Evolutionary conservation across 345 rosid genomes (phyloP).

Genomic region (Bruguiera sexangula): DNA sequence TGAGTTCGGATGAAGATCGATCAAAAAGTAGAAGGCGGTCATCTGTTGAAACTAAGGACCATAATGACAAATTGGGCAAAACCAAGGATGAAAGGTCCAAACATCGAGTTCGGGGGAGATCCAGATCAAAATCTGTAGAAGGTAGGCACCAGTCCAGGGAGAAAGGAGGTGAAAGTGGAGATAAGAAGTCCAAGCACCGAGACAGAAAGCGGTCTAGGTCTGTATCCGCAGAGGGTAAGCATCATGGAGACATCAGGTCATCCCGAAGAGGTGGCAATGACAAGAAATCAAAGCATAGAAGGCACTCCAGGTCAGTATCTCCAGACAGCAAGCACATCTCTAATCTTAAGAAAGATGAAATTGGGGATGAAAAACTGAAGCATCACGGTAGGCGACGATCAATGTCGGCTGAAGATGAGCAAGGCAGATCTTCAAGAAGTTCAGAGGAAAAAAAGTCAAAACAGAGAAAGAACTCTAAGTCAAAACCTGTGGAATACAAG

Average conservation of each 20-base stretch:
- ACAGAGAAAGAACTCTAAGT: constrained; percentile 37
- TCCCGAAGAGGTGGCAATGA: constrained; percentile 53
- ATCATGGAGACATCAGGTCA: constrained; percentile 42
- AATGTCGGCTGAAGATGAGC: constrained; percentile 43
- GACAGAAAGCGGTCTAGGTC: constrained; percentile 67
- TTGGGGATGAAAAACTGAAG: constrained; percentile 42
- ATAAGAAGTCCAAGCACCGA: constrained; percentile 49
- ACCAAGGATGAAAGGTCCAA: constrained; percentile 38
- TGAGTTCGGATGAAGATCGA: constrained; percentile 41
- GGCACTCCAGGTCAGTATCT: constrained; percentile 54
- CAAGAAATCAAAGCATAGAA: constrained; percentile 44
- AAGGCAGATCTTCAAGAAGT: constrained; percentile 32
- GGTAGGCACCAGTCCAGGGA: constrained; percentile 38
- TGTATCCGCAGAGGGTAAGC: constrained; percentile 51
- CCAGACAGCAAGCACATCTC: constrained; percentile 42
- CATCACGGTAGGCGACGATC: constrained; percentile 42
- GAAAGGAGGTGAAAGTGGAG: constrained; percentile 43
- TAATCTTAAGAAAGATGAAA: constrained; percentile 37
- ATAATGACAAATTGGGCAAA: constrained; percentile 35
- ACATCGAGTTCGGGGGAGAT: constrained; percentile 51
- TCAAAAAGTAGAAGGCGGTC: constrained; percentile 47
- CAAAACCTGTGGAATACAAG: constrained; percentile 41
- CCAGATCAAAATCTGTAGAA: constrained; percentile 71
- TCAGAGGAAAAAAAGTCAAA: constrained; percentile 40
- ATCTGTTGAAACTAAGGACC: constrained; percentile 39